Base-by-base conservation (phyloP, 2,329 filamentous ascomycete genomes). In the Colletotrichum melonis region DNA sequence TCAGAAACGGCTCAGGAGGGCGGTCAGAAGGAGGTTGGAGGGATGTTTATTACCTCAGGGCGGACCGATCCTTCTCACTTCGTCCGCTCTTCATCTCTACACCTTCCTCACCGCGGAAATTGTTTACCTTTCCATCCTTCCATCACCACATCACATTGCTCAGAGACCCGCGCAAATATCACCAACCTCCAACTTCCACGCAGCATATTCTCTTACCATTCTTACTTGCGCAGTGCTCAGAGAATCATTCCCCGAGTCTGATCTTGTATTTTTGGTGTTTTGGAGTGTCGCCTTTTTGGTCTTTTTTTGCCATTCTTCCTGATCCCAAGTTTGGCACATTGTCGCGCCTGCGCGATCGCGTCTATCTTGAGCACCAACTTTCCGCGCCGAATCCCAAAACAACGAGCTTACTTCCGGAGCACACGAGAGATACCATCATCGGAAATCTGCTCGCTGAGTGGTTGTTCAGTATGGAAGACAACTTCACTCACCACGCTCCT, bases 401-500 rank as follows among this genome's bases (percentile, higher is more conserved):
- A 19, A 9, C 49, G 3, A 65, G 22, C 49, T 22, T 49, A 19
- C 30, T 19, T n/a, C 30, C 30, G 12, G 12, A 32, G 12, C 30
- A 11, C 1, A 8, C 28, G 28, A 54, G 46, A 5, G 26, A 35
- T 9, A 14, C 7, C 6, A 63, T 9, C 30, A 3, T 28, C 11
- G 26, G n/a, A 30, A 9, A 6, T 26, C 22, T 30, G 8, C 30
- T 6, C 19, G 63, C 8, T 32, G 22, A 11, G 30, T 22, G 7
- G 16, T 32, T 57, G 22, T 16, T 59, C n/a, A 26, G 22, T 42
- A 69, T 69, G 67, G 42, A 63, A 57, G 54, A 42, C 54, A 49
- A 58, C 22, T 22, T 22, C 30, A 26, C 24, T 26, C 28, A n/a
- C 9, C n/a, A 14, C 38, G 54, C 28, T 24, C 22, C 35, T 24